Evolutionary conservation across 2,329 filamentous ascomycete genomes (phyloP).

Genomic region (Calonectria pauciramosa): DNA sequence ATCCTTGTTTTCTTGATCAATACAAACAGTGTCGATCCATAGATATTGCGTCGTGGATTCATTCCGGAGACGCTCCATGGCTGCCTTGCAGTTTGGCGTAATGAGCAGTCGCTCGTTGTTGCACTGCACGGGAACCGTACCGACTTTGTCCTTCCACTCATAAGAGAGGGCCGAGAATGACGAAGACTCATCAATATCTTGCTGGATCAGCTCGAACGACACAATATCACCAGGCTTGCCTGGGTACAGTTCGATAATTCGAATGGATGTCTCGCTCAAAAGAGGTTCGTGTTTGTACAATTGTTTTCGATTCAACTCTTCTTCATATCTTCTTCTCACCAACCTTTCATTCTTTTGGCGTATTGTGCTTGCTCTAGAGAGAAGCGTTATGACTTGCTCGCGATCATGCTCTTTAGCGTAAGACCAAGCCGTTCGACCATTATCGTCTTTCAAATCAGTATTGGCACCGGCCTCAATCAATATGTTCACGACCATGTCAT

Average conservation of each 20-base stretch:
- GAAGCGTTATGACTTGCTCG: not conserved
- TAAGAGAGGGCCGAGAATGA: not conserved
- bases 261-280: not conserved
- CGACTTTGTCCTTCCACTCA: not conserved
- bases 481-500: not conserved
- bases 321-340: not conserved
- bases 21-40: not conserved
- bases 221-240: not conserved
- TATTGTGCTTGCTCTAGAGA: not conserved
- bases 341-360: not conserved
- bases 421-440: not conserved
- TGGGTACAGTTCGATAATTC: not conserved
- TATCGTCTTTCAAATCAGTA: not conserved
- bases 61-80: not conserved
- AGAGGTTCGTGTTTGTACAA: not conserved
- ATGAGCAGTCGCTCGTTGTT: not conserved
- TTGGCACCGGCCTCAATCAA: not conserved
- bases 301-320: not conserved
- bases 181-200: not conserved
- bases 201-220: not conserved
- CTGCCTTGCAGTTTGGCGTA: not conserved
- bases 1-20: not conserved
- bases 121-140: not conserved
- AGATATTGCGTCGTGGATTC: not conserved
- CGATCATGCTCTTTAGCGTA: not conserved